These are phyloP conservation scores for Mycena rebaudengoi DNA, from an alignment of 768 basidiomycete genomes.

Conservation along the genomic window DNA sequence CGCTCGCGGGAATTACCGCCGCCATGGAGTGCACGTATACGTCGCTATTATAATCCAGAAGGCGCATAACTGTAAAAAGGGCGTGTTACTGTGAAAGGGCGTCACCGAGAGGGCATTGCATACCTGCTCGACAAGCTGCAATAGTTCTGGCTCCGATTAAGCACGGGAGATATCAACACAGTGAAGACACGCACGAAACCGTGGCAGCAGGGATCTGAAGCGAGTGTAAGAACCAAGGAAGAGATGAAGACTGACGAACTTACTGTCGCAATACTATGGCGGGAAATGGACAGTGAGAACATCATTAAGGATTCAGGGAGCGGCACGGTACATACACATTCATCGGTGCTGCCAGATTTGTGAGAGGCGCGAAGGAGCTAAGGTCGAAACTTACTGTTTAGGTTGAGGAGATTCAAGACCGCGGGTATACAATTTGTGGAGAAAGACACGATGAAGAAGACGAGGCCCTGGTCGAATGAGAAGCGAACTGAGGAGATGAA, in stretches of 20 bases:
- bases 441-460: slow-evolving; percentile 74
- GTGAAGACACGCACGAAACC: slow-evolving; percentile 54
- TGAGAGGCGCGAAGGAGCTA: background rate
- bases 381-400: slow-evolving; percentile 55
- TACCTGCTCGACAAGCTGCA: slow-evolving; percentile 74
- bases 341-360: slow-evolving; percentile 56
- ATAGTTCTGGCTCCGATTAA: slow-evolving; percentile 50
- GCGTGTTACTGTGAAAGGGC: no score
- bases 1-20: slow-evolving; percentile 43
- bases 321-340: slow-evolving; percentile 57
- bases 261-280: slow-evolving; percentile 61
- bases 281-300: slow-evolving; percentile 4
- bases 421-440: slow-evolving; percentile 74
- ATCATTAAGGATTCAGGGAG: background rate
- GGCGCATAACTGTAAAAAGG: slow-evolving; percentile 72
- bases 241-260: slow-evolving; percentile 23
- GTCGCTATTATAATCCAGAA: slow-evolving; percentile 63
- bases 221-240: slow-evolving; percentile 14
- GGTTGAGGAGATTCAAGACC: slow-evolving; percentile 65
- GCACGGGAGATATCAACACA: slow-evolving; percentile 10
- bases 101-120: no score
- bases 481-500: background rate
- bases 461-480: slow-evolving; percentile 51
- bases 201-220: slow-evolving; percentile 69
- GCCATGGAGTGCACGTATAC: slow-evolving; percentile 58